Evolutionary conservation across 106 monocot species (phyloP), one percentile per base, ranked within the genome.

Genomic region (Dendrobium huoshanense): DNA sequence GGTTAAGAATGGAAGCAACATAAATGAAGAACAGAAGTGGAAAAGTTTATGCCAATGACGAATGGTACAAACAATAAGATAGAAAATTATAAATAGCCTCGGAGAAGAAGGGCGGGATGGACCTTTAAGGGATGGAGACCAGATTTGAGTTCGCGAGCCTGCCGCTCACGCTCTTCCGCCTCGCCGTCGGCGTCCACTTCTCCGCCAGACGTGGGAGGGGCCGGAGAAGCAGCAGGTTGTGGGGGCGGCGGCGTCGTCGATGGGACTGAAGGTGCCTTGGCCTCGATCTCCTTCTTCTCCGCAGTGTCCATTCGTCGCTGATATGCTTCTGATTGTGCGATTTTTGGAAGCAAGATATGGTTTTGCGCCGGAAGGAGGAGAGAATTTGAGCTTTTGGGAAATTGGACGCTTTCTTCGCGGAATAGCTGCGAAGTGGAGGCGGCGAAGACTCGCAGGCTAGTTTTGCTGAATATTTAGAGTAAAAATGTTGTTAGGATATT

Each of bases 91-190:
- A 45, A 45, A 58, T 58, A 19, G 17, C 2, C 67, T 4, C 15
- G 10, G 70, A 37, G 16, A 11, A 13, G 37, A 37, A 70, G 13
- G 51, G 37, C 78, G 80, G 78, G 24, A 82, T 56, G 72, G 58
- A 96, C 96, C 91, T 90, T 93, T 33, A 96, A 77, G 9, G 96
- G 96, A 84, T 96, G 96, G 61, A 93, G 88, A 29, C 96, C 96
- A 55, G 88, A 89, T 77, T 93, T 93, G 72, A 96, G 89, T 78
- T 96, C 96, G 75, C 91, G 88, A 37, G 81, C 76, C 33, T 87
- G 86, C 42, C 96, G 89, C 51, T 96, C 96, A 48, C 78, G 47
- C 29, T 93, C 96, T 25, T 88, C 91, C 55, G 81, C 55, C 0
- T 89, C 87, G 22, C 20, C 67, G 20, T 83, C 91, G 11, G 78